Base-by-base conservation (phyloP, 768 basidiomycete genomes). In the Lyophyllum shimeji region DNA sequence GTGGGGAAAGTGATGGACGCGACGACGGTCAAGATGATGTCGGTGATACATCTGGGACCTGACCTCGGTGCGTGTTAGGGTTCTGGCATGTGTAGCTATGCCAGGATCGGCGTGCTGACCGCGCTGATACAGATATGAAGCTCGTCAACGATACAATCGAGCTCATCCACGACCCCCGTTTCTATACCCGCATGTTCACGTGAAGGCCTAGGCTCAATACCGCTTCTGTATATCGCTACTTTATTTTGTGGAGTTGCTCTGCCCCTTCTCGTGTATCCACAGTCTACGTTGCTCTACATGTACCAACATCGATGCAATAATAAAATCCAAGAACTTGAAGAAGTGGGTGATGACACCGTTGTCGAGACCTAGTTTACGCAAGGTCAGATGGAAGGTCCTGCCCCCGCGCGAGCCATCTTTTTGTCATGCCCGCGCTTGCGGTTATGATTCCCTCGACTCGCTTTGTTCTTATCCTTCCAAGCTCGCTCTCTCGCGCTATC, bases 391-490 rank as follows among this genome's bases (percentile, higher is more conserved):
- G 58, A 46, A 37, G 52, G 53, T 33, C 75, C 80, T n/a, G 67
- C 70, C 13, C 83, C 89, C 53, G 75, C 82, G 56, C 76, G 81
- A 9, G 82, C 79, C 89, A 95, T 86, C 76, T 97, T 97, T 72
- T 86, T 90, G 69, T 95, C 95, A 64, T 92, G 89, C 0, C 92
- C 95, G 50, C 90, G 74, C 69, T 90, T 93, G 29, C 93, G 78
- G 57, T 86, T 79, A 64, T 85, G 86, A 63, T 93, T 94, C 2
- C 69, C 85, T 46, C 81, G 74, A 50, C 85, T 86, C 13, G 89
- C 83, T 70, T 88, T 92, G 63, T 88, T 83, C 68, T 84, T 90
- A 61, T 89, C 87, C 65, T 89, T 92, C 75, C 80, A 83, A 1
- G 89, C 83, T 43, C 87, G 78, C 52, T 85, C 87, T 24, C 79